Base-by-base conservation (phyloP, 208 protist species). In the Vickermania ingenoplastis region DNA sequence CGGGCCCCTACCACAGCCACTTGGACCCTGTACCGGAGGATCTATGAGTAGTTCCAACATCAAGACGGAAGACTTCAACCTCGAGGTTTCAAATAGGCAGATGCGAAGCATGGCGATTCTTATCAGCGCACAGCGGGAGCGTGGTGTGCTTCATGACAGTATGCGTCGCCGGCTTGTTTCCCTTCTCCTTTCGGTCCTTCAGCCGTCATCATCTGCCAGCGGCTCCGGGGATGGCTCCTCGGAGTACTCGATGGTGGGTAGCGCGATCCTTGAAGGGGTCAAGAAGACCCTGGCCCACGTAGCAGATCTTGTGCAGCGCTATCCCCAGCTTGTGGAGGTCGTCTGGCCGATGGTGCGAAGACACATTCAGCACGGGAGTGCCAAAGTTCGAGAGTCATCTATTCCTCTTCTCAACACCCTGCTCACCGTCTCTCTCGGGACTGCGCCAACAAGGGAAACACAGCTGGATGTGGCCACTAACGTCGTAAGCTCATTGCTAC, bases 321-420 rank as follows among this genome's bases (percentile, higher is more conserved):
- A 83, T 60, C 80, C 84, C n/a, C 65, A 77, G 25, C 73, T 94
- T 22, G 64, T 77, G 21, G 70, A 68, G 25, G 67, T 75, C 26
- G 69, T 86, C 50, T 94, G 88, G 84, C 82, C 83, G 13, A 77
- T 87, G 21, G 75, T 69, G 23, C 77, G 70, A 4, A 70, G 73
- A 52, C 89, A 78, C 49, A 71, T 86, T 30, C 81, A 71, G n/a
- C 77, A 89, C 45, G 81, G 83, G 53, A 84, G 69, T 50, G 75
- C 81, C 31, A 64, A 75, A 1, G 83, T 92, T 63, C 80, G 89
- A 0, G 89, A 92, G 75, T 79, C 78, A 2, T 79, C 75, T 25
- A 71, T 92, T 29, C 71, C 79, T n/a, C 69, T 95, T 11, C 75
- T 95, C 5, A 57, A 86, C n/a, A 79, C 74, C 0, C 57, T 90